These are phyloP conservation scores for Oryza nivara DNA, from an alignment of 176 grass and related monocot genomes.

Conservation along the genomic window DNA sequence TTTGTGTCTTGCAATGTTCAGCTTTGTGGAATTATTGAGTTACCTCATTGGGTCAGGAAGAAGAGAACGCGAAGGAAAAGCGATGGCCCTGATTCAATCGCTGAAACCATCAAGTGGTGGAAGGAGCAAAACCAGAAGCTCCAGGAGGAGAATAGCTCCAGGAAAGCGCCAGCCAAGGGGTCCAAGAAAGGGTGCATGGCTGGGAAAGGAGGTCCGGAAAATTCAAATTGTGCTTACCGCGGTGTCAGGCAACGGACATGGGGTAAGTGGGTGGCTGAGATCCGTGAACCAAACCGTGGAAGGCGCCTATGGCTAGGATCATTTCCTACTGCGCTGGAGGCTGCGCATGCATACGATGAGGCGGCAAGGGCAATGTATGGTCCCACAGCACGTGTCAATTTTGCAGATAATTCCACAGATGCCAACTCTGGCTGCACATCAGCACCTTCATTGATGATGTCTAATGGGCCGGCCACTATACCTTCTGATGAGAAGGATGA, in stretches of 20 bases:
- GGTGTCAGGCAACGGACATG: constrained; percentile 91
- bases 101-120: constrained; percentile 79
- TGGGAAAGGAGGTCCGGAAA: constrained; percentile 92
- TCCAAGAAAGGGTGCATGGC: constrained; percentile 97
- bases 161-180: constrained; percentile 81
- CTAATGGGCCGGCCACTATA: background rate
- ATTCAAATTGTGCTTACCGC: constrained; percentile 60
- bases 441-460: constrained; percentile 32
- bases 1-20: background rate
- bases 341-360: constrained; percentile 79
- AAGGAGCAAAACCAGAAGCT: constrained; percentile 69
- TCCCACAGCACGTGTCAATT: constrained; percentile 62
- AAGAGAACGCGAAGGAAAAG: constrained; percentile 72
- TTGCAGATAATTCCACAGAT: constrained; percentile 39
- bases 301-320: constrained; percentile 88
- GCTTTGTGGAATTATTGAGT: constrained; percentile 2
- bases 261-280: constrained; percentile 99
- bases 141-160: constrained; percentile 32
- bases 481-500: constrained; percentile 26
- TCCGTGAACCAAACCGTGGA: constrained; percentile 86
- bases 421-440: constrained; percentile 43
- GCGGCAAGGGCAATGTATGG: constrained; percentile 95
- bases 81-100: constrained; percentile 67
- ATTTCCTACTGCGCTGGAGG: constrained; percentile 63
- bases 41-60: constrained; percentile 56